Evolutionary conservation across 306 rosid genomes (phyloP).

Genomic region (cucumber (Cucumis sativus)): DNA sequence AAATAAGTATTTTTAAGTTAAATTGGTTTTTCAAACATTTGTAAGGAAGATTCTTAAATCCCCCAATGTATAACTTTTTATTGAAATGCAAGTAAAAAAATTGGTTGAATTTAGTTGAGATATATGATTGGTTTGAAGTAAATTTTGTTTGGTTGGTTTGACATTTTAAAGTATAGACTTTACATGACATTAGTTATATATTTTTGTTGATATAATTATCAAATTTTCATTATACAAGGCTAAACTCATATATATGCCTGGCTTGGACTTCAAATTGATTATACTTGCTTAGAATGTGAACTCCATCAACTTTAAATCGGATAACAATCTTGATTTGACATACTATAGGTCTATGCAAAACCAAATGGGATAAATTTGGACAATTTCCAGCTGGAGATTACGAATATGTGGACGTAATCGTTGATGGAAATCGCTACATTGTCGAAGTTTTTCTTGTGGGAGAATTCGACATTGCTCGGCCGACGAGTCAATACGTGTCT

Average conservation of each 20-base stretch:
- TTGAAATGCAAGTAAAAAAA: no score
- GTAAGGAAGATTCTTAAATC: no score
- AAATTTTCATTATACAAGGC: not conserved
- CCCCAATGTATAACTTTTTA: no score
- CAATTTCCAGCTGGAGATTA: constrained; percentile 50
- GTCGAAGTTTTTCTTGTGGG: constrained; percentile 34
- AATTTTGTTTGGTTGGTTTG: not conserved
- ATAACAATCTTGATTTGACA: not conserved
- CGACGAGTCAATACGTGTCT: constrained; percentile 38
- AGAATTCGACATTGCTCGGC: constrained; percentile 68
- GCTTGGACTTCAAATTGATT: not conserved
- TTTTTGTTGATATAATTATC: not conserved
- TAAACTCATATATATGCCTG: not conserved
- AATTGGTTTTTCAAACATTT: no score
- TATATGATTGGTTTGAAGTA: not conserved
- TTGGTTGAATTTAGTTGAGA: no score
- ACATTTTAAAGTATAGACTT: not conserved
- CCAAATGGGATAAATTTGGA: constrained; percentile 55
- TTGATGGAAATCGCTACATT: constrained; percentile 41
- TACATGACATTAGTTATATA: no score
- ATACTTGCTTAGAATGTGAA: not conserved
- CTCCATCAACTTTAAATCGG: not conserved
- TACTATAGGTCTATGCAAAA: constrained; percentile 70
- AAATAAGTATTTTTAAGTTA: no score
- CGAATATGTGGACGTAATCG: constrained; percentile 49